Evolutionary conservation across 1,284 basidiomycete species (phyloP), one percentile per base, ranked within the genome.

Genomic region (Cryptococcus sp.): DNA sequence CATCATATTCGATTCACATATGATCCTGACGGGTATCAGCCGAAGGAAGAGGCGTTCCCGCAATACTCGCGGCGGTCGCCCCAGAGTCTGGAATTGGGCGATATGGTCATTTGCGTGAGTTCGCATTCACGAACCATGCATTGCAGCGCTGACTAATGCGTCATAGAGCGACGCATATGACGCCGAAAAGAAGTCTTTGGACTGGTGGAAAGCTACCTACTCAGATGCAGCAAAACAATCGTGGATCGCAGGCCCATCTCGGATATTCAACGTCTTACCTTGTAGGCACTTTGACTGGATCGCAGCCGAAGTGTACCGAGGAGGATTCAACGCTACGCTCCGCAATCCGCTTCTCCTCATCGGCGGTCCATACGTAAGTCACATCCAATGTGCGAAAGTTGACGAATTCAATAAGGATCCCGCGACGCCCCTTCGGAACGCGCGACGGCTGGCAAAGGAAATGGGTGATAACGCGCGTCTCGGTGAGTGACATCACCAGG

Each of bases 31-130:
- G 52, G 52, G 40, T n/a, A 46, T 4, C 30, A 35, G 30, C 30
- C 30, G 30, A 35, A 35, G 10, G 30, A 4, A 35, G 30, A 35
- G 30, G 30, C 10, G 13, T 35, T 35, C 13, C 30, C 30, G 30
- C 30, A 35, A 10, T 35, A 35, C 13, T 35, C 30, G 22, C 22
- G 20, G 6, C 22, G n/a, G 5, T 35, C 46, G 7, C 38, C 15
- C n/a, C 15, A 5, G 8, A 58, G 56, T 38, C 15, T 15, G 19
- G 56, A 58, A 22, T 30, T 58, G 6, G n/a, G 25, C 4, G 4
- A n/a, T 10, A 53, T 52, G 51, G 56, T 58, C 27, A 47, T 58
- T 8, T 58, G 56, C 35, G 56, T 58, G 35, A 58, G 56, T 47
- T 47, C 15, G 13, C 13, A 10, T 41, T 19, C n/a, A n/a, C n/a